Evolutionary conservation across 1,139 yeast genomes (phyloP).

Genomic region (Suhomyces panamericanus): DNA sequence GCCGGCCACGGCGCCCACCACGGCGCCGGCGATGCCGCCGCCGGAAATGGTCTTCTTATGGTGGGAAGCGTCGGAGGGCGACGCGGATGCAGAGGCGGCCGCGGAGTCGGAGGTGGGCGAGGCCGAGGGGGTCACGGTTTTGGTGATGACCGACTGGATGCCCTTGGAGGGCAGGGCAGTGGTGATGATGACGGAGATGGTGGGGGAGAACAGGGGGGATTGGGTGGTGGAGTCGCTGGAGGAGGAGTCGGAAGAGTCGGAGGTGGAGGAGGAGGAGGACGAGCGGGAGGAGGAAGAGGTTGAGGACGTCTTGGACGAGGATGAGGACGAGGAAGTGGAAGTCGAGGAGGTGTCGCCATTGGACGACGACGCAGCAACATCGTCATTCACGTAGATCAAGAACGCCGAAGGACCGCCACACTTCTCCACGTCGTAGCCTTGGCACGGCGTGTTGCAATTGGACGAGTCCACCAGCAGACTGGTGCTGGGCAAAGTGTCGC

Average conservation of each 20-base stretch:
- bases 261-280: slow-evolving; percentile 2
- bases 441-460: slow-evolving; percentile 52
- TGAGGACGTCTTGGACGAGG: slow-evolving; percentile 3
- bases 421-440: slow-evolving; percentile 55
- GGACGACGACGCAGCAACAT: slow-evolving; percentile 16
- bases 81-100: slow-evolving; percentile 5
- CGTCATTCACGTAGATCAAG: slow-evolving; percentile 47
- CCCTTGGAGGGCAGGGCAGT: slow-evolving; percentile 13
- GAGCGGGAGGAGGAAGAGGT: slow-evolving; percentile 2
- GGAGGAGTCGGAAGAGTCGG: background rate
- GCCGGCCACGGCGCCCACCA: slow-evolving; percentile 62
- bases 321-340: slow-evolving; percentile 16
- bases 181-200: slow-evolving; percentile 14
- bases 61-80: slow-evolving; percentile 12
- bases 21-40: slow-evolving; percentile 77
- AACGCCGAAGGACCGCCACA: slow-evolving; percentile 65
- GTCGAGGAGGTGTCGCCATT: slow-evolving; percentile 7
- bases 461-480: slow-evolving; percentile 27
- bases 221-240: slow-evolving; percentile 13
- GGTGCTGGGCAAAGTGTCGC: slow-evolving; percentile 41
- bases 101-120: slow-evolving; percentile 7
- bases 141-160: slow-evolving; percentile 15
- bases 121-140: slow-evolving; percentile 17
- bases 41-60: slow-evolving; percentile 37
- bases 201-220: slow-evolving; percentile 15